These are phyloP conservation scores for Apiotrichum veenhuisii DNA, from an alignment of 1,284 basidiomycete genomes.

Conservation along the genomic window DNA sequence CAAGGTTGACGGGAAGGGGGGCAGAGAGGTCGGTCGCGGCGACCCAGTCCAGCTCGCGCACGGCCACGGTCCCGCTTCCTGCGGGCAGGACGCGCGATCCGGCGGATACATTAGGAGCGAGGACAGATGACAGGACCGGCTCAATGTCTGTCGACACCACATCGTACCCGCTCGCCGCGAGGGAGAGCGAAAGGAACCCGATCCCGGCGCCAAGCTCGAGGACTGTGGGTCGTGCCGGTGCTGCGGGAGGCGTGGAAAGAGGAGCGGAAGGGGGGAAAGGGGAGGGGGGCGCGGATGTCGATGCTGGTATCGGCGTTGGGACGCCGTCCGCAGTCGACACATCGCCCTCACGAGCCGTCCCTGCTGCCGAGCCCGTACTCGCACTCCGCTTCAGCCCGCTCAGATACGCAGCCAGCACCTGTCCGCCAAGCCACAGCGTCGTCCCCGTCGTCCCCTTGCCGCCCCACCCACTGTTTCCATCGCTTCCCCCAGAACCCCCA, in stretches of 20 bases:
- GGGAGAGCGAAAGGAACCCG: conserved; percentile 68
- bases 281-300: too few relatives aligned
- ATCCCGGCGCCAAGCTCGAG: conserved; percentile 80
- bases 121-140: conserved; percentile 64
- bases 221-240: conserved; percentile 46
- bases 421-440: conserved; percentile 80
- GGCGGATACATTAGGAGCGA: conserved; percentile 63
- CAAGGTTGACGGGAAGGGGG: too few relatives aligned
- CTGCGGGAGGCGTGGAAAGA: conserved; percentile 18
- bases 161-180: conserved; percentile 67
- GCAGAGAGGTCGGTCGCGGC: background rate
- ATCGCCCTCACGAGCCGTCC: too few relatives aligned
- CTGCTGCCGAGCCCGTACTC: background rate
- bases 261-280: too few relatives aligned
- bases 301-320: too few relatives aligned
- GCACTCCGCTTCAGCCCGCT: conserved; percentile 18
- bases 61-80: conserved; percentile 50
- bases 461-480: background rate
- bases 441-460: conserved; percentile 66
- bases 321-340: too few relatives aligned
- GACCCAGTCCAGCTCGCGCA: conserved; percentile 61
- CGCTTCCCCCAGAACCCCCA: too few relatives aligned
- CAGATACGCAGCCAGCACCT: conserved; percentile 64
- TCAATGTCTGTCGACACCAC: conserved; percentile 75
- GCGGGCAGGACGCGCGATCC: conserved; percentile 34